These are phyloP conservation scores for Phytophthora agathidicida DNA, from an alignment of 352 stramenopile species.

Conservation along the genomic window DNA sequence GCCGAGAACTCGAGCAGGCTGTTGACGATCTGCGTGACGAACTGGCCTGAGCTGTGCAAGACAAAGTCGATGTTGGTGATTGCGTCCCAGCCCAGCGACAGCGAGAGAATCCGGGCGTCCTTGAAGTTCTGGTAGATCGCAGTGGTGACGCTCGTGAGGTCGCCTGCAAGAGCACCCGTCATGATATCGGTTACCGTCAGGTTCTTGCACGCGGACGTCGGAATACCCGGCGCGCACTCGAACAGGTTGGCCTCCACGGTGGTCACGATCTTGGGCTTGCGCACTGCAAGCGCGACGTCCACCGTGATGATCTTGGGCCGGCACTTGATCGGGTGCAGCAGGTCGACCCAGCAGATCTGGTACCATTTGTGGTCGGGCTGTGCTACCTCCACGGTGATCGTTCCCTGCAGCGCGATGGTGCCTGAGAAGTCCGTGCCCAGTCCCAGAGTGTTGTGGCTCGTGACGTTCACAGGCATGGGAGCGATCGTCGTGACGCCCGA, in stretches of 20 bases:
- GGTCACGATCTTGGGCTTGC: slow-evolving; percentile 37
- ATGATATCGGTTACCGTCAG: slow-evolving; percentile 56
- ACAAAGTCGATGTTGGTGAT: slow-evolving; percentile 57
- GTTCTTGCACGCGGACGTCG: slow-evolving; percentile 51
- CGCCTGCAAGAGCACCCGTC: slow-evolving; percentile 28
- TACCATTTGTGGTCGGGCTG: slow-evolving; percentile 70
- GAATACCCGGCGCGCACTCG: slow-evolving; percentile 35
- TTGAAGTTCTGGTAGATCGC: slow-evolving; percentile 48
- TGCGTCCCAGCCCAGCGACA: slow-evolving; percentile 36
- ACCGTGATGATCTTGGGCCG: slow-evolving; percentile 41
- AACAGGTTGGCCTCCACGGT: slow-evolving; percentile 47
- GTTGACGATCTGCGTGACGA: slow-evolving; percentile 55
- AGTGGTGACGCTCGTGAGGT: slow-evolving; percentile 29
- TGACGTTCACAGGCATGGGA: slow-evolving; percentile 56
- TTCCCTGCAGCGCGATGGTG: slow-evolving; percentile 40
- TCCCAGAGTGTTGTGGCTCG: slow-evolving; percentile 35
- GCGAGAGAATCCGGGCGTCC: slow-evolving; percentile 40
- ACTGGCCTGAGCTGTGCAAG: slow-evolving; percentile 43
- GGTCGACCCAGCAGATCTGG: slow-evolving; percentile 64
- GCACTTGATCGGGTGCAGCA: slow-evolving; percentile 55
- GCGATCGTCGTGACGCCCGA: slow-evolving; percentile 52
- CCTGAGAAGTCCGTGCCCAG: slow-evolving; percentile 54
- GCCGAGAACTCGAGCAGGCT: slow-evolving; percentile 51
- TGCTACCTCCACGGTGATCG: slow-evolving; percentile 50
- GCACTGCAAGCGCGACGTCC: slow-evolving; percentile 42